Evolutionary conservation across 768 basidiomycete species (phyloP), one percentile per base, ranked within the genome.

Genomic region (Leccinum imitatum): DNA sequence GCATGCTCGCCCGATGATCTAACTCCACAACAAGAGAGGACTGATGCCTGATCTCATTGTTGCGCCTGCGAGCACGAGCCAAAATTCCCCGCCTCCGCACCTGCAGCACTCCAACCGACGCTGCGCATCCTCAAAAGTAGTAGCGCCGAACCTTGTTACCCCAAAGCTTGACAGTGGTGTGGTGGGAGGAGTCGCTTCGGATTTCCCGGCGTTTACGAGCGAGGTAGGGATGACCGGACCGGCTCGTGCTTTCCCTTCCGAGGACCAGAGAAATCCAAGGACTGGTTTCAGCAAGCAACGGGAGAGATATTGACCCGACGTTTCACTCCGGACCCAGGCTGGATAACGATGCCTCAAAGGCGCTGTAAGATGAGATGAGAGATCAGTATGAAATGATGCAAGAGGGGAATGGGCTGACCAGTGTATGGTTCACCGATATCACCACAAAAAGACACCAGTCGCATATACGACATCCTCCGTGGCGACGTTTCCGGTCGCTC

Each of bases 211-310:
- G 23, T 23, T 23, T 23, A 23, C 23, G 23, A 23, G 23, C 23
- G 23, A 23, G 23, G 23, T 23, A 23, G 23, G 23, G 3, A 23
- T 3, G 23, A 3, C 23, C 23, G 23, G 23, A 2, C 15, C 92
- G 80, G 71, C 91, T 94, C 33, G 82, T 85, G 65, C 84, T 93
- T 63, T 83, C 78, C 60, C 87, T 77, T 1, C 85, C 84, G 8
- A 96, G 76, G 58, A 78, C 69, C 60, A 82, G 79, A 31, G 85
- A 87, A 59, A 96, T 87, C 94, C 93, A 97, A 72, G 82, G 85
- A 0, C 94, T 94, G 39, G 87, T 86, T 48, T 87, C 84, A 3
- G 84, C 87, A 50, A 95, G 78, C 60, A 82, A 74, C 21, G 85
- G 81, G 41, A 95, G 6, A 27, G 75, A 66, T 46, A 82, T 57